A percentile compares a stretch with the other conserved stretches of the same genome.
phyloP scores from a whole-genome alignment of 176 grass and related monocot species.

The Oryza australiensis region DNA sequence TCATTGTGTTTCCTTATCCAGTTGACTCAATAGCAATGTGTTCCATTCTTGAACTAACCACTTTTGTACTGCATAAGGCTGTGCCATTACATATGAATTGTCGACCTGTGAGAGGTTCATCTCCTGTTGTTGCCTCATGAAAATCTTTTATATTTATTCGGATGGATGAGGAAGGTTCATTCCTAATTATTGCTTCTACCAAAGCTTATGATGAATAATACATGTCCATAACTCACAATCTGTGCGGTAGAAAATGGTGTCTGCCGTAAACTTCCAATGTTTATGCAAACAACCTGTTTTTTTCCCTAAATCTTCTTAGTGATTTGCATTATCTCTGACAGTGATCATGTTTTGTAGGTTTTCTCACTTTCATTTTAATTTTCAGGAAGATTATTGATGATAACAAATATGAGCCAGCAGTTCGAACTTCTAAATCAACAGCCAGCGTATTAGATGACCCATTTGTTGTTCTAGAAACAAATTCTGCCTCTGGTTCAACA shows the following conservation, averaged over 20 bases:
- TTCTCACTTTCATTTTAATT: slow-evolving; percentile 31
- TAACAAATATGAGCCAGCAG: slow-evolving; percentile 42
- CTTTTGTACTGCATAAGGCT: background rate
- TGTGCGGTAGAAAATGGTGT: background rate
- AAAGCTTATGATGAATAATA: slow-evolving; percentile 3
- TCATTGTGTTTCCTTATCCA: background rate
- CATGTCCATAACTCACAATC: slow-evolving; percentile 1
- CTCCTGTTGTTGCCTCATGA: background rate
- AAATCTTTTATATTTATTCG: background rate
- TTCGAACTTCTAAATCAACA: slow-evolving; percentile 43
- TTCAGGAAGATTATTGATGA: slow-evolving; percentile 60
- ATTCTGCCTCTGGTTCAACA: slow-evolving; percentile 48
- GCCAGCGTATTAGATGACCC: slow-evolving; percentile 54
- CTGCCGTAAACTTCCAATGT: background rate
- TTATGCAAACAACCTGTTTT: background rate
- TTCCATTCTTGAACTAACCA: slow-evolving; percentile 4
- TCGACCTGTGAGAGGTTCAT: background rate
- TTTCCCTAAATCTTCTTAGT: slow-evolving; percentile 9
- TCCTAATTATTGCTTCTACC: background rate
- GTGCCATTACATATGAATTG: background rate
- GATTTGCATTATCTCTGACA: background rate
- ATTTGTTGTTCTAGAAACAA: slow-evolving; percentile 71
- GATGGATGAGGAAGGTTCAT: background rate
- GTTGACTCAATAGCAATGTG: background rate
- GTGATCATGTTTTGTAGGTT: background rate